Evolutionary conservation across 257 asterid genomes (phyloP), one percentile per base, ranked within the genome.

Genomic region (Solanum clarkiae): DNA sequence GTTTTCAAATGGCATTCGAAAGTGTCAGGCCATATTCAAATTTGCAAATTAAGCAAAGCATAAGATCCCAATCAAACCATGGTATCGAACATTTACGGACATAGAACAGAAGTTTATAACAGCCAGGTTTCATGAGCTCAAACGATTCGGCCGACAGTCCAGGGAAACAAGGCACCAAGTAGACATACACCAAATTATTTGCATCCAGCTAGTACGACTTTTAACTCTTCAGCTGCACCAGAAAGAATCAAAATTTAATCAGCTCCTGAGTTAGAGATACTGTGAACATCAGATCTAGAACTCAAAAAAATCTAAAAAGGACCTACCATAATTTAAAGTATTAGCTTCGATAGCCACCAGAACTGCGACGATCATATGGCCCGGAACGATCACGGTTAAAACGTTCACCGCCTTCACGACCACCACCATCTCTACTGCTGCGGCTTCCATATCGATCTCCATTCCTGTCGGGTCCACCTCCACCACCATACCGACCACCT

Each of bases 331-430:
- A 59, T 60, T 68, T 40, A 13, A 55, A 44, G 49, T 47, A 79
- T 79, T 65, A 79, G 29, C 91, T 84, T 69, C 94, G 88, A 68
- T 84, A 94, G 56, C 93, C 91, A 36, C 95, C 94, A 75, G 90
- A 45, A 59, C 92, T 89, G 60, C 94, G 92, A 53, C 97, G 98
- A 83, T 95, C 98, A 88, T 97, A 94, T 24, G 99, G 99, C 15
- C 99, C 98, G 60, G 98, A 94, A 20, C 97, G 93, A 69, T 96
- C 98, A 79, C 98, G 97, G 75, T 85, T 90, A 86, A 92, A 90
- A 82, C 92, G 92, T 56, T 96, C 98, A 87, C 87, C 91, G 66
- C 98, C 96, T 53, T 94, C 94, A 68, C 90, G 92, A 82, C 92
- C 92, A 29, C 93, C 95, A 12, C 94, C 90, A 79, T 93, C 97